Evolutionary conservation across 2,329 filamentous ascomycete genomes (phyloP), one percentile per base, ranked within the genome.

Genomic region (Colletotrichum coccodes): DNA sequence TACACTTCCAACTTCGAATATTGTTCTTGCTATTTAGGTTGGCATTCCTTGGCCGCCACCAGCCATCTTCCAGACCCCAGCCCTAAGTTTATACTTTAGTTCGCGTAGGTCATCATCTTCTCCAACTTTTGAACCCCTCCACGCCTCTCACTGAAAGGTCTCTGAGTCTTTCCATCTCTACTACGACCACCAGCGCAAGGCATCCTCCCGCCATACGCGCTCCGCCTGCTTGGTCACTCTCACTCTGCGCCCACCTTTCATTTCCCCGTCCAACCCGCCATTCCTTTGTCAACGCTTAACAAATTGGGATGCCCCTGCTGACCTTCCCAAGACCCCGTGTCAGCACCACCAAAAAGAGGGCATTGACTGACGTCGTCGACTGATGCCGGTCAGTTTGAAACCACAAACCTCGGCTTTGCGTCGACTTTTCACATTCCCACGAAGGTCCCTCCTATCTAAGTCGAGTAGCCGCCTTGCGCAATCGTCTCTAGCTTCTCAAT

Each of bases 381-480:
- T 68, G 54, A 68, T 68, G 66, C 61, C 40, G 61, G 61, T 60
- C 66, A 56, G 66, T 49, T 65, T 60, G 66, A 68, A 68, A 68
- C 54, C 54, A 60, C 61, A 59, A 56, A 54, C 28, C 42, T 65
- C 54, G 61, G 66, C 66, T 60, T 57, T 68, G 61, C 61, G 54
- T 65, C 54, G 54, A 36, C 38, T 66, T 46, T 56, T 57, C 28
- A 50, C 36, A 28, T 54, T 56, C 23, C 34, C 54, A 42, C 61
- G 49, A 50, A 60, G 49, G 49, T 14, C 32, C 14, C 28, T 65
- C 42, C 46, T 26, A 40, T 38, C 49, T 52, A 56, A 34, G 7
- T 32, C 56, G 40, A 49, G 66, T 34, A 56, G 46, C 28, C 49
- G 34, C 40, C 21, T 60, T 44, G 28, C 23, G 18, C 66, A 63